A percentile compares a stretch with the other conserved stretches of the same genome.
Evolutionary conservation across 2,329 filamentous ascomycete genomes (phyloP).

Genomic region (Penicillium oxalicum): DNA sequence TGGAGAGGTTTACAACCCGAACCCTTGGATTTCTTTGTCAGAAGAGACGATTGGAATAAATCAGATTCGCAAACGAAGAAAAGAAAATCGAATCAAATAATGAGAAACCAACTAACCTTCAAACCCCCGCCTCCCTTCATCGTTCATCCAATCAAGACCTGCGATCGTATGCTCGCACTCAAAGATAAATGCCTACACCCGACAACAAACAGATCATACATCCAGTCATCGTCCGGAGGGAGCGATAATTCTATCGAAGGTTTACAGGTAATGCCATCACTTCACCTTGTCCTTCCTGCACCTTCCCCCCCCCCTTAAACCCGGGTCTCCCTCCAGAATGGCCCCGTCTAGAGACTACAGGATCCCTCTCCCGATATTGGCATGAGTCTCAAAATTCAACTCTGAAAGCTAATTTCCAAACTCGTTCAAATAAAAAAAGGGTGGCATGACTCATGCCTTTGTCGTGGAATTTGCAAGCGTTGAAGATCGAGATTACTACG

Average conservation of each 20-base stretch:
- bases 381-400: no score
- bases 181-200: conserved; percentile 56
- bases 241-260: conserved; percentile 58
- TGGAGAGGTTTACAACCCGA: no score
- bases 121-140: no score
- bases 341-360: no score
- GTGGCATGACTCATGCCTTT: conserved; percentile 63
- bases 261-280: conserved; percentile 45
- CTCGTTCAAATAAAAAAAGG: conserved; percentile 31
- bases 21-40: no score
- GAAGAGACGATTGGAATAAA: no score
- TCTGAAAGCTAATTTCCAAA: no score
- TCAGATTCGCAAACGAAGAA: no score
- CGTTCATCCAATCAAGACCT: conserved; percentile 40
- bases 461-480: conserved; percentile 59
- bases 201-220: conserved; percentile 53
- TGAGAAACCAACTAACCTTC: no score
- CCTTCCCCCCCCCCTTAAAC: neutral
- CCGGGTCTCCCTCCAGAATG: neutral
- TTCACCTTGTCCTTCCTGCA: no score
- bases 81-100: no score
- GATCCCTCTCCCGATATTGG: no score
- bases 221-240: conserved; percentile 54
- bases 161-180: conserved; percentile 52
- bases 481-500: conserved; percentile 64